Evolutionary conservation across 345 rosid species (phyloP).

Genomic region (Eucalyptus fibrosa): DNA sequence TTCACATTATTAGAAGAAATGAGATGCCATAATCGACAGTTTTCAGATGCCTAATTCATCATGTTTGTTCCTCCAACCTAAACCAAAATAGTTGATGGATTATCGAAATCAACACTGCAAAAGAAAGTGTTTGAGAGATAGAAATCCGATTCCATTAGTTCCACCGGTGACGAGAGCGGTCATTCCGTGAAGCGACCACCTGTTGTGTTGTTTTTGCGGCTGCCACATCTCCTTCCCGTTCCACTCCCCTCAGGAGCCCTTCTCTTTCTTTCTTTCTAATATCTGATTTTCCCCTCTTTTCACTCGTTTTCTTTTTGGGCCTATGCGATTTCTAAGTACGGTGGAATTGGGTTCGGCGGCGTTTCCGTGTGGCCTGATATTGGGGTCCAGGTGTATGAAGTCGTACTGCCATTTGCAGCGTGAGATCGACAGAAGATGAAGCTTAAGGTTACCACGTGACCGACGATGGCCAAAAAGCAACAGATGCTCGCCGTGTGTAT

Average conservation of each 20-base stretch:
- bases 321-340: neutral
- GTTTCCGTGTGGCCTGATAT: no score
- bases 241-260: neutral
- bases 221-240: neutral
- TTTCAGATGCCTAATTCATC: neutral
- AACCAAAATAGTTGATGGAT: neutral
- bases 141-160: slow-evolving; percentile 19
- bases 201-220: neutral
- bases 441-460: no score
- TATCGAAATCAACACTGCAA: neutral
- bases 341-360: neutral
- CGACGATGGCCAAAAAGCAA: no score
- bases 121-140: neutral
- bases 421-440: no score
- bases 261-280: neutral
- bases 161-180: slow-evolving; percentile 11
- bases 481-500: no score
- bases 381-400: no score
- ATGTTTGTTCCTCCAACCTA: neutral
- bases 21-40: neutral
- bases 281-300: neutral
- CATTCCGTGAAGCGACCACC: neutral
- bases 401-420: no score
- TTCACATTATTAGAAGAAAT: neutral
- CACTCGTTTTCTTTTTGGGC: neutral